Conservation (phyloP, 192 early-diverging fungal genomes). For the Coemansia sp. region DNA sequence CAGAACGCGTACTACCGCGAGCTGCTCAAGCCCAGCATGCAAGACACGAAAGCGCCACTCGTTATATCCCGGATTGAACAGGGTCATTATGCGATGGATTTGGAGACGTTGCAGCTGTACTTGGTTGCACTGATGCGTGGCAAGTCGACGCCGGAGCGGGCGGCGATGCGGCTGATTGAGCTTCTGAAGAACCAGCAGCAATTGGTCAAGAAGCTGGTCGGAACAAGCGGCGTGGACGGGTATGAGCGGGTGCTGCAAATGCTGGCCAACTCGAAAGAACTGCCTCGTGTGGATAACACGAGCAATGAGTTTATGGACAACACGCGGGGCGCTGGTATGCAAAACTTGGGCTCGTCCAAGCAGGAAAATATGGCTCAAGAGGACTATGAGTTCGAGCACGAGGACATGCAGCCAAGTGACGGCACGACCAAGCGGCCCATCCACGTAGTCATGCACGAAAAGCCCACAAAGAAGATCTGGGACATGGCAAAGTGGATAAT, state of each 20-base stretch:
- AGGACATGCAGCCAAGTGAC: constrained; percentile 6
- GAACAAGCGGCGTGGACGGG: constrained; percentile 19
- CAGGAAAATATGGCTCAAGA: not conserved
- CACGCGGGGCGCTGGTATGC: not conserved
- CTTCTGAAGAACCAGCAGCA: constrained; percentile 39
- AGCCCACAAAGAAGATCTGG: constrained; percentile 32
- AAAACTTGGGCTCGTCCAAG: not conserved
- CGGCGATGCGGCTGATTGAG: constrained; percentile 45
- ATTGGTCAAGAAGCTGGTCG: constrained; percentile 40
- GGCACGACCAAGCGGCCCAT: constrained; percentile 33
- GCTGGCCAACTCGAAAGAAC: constrained; percentile 30
- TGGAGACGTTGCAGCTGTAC: constrained; percentile 48
- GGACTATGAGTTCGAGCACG: not conserved
- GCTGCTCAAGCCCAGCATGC: constrained; percentile 38
- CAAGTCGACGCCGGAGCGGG: constrained; percentile 40
- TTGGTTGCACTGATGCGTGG: constrained; percentile 46
- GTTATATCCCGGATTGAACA: constrained; percentile 51
- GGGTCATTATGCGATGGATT: constrained; percentile 31
- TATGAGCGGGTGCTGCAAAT: constrained; percentile 48
- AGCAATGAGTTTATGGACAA: not conserved
- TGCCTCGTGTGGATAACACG: constrained; percentile 1
- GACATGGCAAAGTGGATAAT: constrained; percentile 36
- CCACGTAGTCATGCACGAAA: constrained; percentile 42
- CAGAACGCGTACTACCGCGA: constrained; percentile 51
- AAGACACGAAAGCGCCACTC: constrained; percentile 30